Percentiles rank a stretch among this genome's conserved stretches.
Conservation (phyloP, 805 yeast species). For the Yamadazyma insecticola region DNA sequence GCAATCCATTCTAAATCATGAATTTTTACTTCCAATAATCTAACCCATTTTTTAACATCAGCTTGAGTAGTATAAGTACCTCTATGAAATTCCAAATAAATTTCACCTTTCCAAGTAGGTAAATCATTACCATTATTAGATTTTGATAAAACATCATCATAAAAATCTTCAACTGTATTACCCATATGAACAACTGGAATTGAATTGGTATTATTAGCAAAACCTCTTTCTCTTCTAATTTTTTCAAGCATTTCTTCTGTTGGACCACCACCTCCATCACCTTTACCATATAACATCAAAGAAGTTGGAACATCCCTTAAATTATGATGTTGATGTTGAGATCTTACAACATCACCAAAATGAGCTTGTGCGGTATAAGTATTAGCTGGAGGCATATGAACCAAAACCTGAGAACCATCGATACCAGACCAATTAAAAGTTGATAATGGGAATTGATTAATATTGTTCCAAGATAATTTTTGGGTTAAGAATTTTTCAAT, state of each 20-base stretch:
- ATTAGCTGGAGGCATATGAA: constrained; percentile 97
- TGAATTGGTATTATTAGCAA: constrained; percentile 78
- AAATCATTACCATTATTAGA: constrained; percentile 64
- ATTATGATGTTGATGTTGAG: constrained; percentile 78
- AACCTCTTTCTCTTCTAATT: constrained; percentile 84
- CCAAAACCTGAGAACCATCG: constrained; percentile 88
- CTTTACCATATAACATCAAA: constrained; percentile 80
- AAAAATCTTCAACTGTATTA: constrained; percentile 74
- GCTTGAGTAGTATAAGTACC: constrained; percentile 98
- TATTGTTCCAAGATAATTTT: constrained; percentile 94
- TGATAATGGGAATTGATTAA: constrained; percentile 81
- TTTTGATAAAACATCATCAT: constrained; percentile 54
- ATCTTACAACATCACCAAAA: constrained; percentile 86
- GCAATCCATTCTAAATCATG: constrained; percentile 87
- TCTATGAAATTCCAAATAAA: constrained; percentile 91
- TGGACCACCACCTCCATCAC: constrained; percentile 99
- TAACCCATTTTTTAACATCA: constrained; percentile 72
- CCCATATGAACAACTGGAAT: constrained; percentile 83
- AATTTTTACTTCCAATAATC: constrained; percentile 67
- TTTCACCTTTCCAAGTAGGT: constrained; percentile 91
- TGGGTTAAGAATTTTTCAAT: constrained; percentile 85
- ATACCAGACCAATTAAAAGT: constrained; percentile 95
- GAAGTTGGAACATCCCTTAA: constrained; percentile 77
- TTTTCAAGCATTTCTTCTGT: constrained; percentile 90
- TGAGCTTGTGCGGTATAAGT: constrained; percentile 93